Evolutionary conservation across 805 yeast species (phyloP).

Genomic region (Saturnispora mendoncae): DNA sequence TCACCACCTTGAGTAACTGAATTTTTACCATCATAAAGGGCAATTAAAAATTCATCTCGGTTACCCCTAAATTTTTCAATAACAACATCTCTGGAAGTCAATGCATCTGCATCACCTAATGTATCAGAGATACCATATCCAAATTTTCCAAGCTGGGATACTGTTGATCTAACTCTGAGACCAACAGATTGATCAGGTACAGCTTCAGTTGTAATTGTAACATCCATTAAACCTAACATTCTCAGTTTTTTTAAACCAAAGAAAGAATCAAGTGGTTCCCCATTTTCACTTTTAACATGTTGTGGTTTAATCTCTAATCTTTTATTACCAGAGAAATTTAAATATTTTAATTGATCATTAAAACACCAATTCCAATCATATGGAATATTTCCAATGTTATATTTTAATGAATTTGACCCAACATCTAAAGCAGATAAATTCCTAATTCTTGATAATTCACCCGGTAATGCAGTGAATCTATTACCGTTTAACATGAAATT

Average conservation of each 20-base stretch:
- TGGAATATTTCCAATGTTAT: slow-evolving; percentile 88
- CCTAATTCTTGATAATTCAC: slow-evolving; percentile 66
- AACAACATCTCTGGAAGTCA: slow-evolving; percentile 77
- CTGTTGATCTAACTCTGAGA: slow-evolving; percentile 84
- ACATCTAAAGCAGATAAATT: slow-evolving; percentile 71
- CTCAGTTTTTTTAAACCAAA: slow-evolving; percentile 54
- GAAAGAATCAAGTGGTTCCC: slow-evolving; percentile 61
- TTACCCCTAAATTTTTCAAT: slow-evolving; percentile 81
- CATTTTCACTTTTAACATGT: slow-evolving; percentile 38
- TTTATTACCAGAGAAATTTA: slow-evolving; percentile 89
- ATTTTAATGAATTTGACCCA: slow-evolving; percentile 82
- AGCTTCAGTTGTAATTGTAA: slow-evolving; percentile 78
- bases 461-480: slow-evolving; percentile 76
- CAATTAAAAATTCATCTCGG: slow-evolving; percentile 70
- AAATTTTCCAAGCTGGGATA: slow-evolving; percentile 64
- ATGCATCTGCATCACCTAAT: slow-evolving; percentile 55
- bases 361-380: slow-evolving; percentile 98
- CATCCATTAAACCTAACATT: slow-evolving; percentile 86
- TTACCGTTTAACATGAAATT: slow-evolving; percentile 72
- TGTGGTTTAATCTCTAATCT: slow-evolving; percentile 79
- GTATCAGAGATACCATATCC: slow-evolving; percentile 90
- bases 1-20: slow-evolving; percentile 50
- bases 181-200: slow-evolving; percentile 83
- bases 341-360: slow-evolving; percentile 63
- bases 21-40: slow-evolving; percentile 77